phyloP scores from a whole-genome alignment of 305 asterid species.

The Fraxinus platypoda region DNA sequence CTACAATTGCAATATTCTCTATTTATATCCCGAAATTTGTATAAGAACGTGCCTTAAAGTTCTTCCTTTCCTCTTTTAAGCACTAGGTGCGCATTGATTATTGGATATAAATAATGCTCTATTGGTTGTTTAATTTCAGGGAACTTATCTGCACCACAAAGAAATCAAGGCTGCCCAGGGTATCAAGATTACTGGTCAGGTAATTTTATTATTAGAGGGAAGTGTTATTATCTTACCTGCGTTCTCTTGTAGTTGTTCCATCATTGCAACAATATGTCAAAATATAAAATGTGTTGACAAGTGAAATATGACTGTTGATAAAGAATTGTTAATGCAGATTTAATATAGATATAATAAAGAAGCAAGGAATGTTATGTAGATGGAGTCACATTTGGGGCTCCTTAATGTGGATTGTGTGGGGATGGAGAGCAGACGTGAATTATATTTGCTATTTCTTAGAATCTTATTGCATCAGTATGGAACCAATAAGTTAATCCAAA shows the following conservation, averaged over 20 bases:
- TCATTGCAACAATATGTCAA: background rate
- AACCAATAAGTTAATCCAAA: background rate
- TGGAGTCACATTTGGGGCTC: background rate
- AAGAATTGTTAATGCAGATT: background rate
- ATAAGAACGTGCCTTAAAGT: background rate
- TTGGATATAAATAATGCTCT: background rate
- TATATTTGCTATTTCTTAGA: background rate
- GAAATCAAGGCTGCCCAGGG: slow-evolving; percentile 99
- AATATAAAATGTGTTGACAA: background rate
- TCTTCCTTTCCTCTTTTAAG: background rate
- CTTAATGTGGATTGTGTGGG: background rate
- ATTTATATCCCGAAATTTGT: background rate
- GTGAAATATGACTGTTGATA: background rate
- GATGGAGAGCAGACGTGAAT: background rate
- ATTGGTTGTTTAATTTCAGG: slow-evolving; percentile 45
- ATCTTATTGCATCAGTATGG: background rate
- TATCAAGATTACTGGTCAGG: slow-evolving; percentile 96
- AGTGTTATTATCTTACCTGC: background rate
- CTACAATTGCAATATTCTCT: background rate
- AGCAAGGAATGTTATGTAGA: background rate
- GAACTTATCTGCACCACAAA: slow-evolving; percentile 87
- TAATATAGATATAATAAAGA: background rate
- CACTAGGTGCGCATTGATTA: background rate
- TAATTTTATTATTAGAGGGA: slow-evolving; percentile 23
- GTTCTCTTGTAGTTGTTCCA: background rate